Evolutionary conservation across 2,329 filamentous ascomycete species (phyloP).

Genomic region (Sarocladiaceae sp.): DNA sequence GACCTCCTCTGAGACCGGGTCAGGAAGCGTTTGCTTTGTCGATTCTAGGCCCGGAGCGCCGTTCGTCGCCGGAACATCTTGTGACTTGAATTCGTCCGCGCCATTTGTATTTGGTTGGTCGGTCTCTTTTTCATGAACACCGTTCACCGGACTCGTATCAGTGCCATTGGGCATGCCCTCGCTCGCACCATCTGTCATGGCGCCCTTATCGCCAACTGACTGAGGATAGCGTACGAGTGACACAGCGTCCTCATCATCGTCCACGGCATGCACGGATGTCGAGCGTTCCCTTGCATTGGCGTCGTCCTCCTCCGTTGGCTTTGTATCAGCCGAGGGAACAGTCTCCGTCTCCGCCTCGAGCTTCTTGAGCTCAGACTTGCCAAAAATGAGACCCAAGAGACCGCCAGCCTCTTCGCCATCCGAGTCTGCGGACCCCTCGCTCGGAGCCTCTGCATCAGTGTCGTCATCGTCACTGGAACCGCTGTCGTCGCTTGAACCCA

Average conservation of each 20-base stretch:
- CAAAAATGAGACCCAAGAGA: slow-evolving; percentile 54
- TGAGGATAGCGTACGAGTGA: slow-evolving; percentile 25
- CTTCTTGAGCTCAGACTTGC: slow-evolving; percentile 52
- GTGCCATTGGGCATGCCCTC: slow-evolving; percentile 9
- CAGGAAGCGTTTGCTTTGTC: too few relatives aligned
- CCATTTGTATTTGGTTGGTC: too few relatives aligned
- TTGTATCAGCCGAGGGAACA: slow-evolving; percentile 17
- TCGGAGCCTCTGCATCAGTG: slow-evolving; percentile 25
- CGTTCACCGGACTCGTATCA: neutral
- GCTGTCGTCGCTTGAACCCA: slow-evolving; percentile 49
- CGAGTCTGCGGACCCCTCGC: slow-evolving; percentile 34
- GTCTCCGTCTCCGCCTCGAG: slow-evolving; percentile 38
- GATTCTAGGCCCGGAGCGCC: too few relatives aligned
- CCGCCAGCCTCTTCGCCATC: slow-evolving; percentile 42
- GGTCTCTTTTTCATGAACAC: too few relatives aligned
- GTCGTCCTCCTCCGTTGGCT: slow-evolving; percentile 18
- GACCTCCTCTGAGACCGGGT: too few relatives aligned
- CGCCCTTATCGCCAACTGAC: slow-evolving; percentile 13
- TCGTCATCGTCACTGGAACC: neutral
- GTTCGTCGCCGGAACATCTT: too few relatives aligned
- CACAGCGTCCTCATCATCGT: slow-evolving; percentile 28
- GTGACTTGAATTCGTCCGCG: too few relatives aligned
- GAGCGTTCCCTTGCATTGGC: neutral
- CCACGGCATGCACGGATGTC: slow-evolving; percentile 15
- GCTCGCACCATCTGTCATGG: neutral